phyloP scores from a whole-genome alignment of 768 basidiomycete species.

The Clitopilus hobsonii region DNA sequence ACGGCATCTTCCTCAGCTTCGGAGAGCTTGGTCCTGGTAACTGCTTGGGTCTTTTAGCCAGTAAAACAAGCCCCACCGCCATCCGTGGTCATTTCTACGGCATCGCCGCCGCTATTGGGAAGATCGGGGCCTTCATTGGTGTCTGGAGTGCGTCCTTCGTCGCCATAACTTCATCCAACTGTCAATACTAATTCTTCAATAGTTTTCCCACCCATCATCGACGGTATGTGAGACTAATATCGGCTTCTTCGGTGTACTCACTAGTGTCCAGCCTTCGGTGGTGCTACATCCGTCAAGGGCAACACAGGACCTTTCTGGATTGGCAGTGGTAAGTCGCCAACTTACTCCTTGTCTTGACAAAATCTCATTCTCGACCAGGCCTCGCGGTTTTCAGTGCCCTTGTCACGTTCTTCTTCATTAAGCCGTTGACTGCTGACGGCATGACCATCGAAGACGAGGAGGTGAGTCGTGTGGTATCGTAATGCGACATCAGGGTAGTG shows the following conservation, averaged over 20 bases:
- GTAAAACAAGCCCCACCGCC: constrained; percentile 83
- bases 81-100: constrained; percentile 86
- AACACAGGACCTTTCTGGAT: constrained; percentile 89
- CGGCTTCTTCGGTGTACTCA: not conserved
- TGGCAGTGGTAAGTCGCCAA: constrained; percentile 50
- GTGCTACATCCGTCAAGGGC: constrained; percentile 41
- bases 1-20: constrained; percentile 87
- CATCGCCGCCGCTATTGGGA: constrained; percentile 79
- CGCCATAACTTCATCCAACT: not conserved
- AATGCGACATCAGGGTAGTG: constrained; percentile 1
- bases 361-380: constrained; percentile 23
- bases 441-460: constrained; percentile 72
- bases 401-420: constrained; percentile 68
- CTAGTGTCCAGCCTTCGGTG: constrained; percentile 53
- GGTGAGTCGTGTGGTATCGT: constrained; percentile 25
- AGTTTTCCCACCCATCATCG: constrained; percentile 68
- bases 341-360: not conserved
- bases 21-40: constrained; percentile 92
- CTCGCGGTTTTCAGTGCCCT: constrained; percentile 77
- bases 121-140: constrained; percentile 79
- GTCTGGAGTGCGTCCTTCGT: constrained; percentile 58
- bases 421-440: constrained; percentile 69
- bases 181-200: not conserved
- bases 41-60: constrained; percentile 78
- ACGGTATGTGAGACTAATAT: constrained; percentile 35